Evolutionary conservation across 75 land plant species (phyloP), one percentile per base, ranked within the genome.

Genomic region (Azolla pinnata): DNA sequence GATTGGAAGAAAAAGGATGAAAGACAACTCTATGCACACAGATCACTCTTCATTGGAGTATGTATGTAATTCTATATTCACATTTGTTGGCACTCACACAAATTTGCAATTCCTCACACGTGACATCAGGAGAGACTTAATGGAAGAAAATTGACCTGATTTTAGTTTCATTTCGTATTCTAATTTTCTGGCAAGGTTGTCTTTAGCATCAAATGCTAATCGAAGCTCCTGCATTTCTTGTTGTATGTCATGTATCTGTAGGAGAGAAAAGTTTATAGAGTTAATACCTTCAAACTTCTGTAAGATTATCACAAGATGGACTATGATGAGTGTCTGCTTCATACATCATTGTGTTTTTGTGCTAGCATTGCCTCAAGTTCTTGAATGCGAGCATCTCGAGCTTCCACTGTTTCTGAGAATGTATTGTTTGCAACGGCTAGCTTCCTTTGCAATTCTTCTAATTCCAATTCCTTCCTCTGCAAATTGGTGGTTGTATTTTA

Each of bases 391-490:
- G 75, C 2, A 44, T 73, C 75, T 27, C 75, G 70, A 57, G 60
- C 62, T 45, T 73, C 75, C 2, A 73, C 64, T 44, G 75, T 73
- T 56, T 73, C 70, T 31, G 48, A 60, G 42, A 66, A 61, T 1
- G 66, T 66, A 44, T 45, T 68, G 55, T 73, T 73, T 24, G 63
- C 68, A 29, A 47, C 58, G 14, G 69, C 58, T 32, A 67, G 64
- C 59, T 73, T 73, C 17, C 66, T 70, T 34, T 73, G 75, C 45
- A 73, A 33, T 54, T 73, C 75, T 31, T 59, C 70, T 18, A 73
- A 31, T 54, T 73, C 75, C 59, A 67, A 34, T 30, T 73, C 75
- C 33, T 63, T 60, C 31, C 70, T 73, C 75, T 73, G 69, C 20
- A 50, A 49, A 32, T n/a, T n/a, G n/a, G n/a, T n/a, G n/a, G n/a